Base-by-base conservation (phyloP, 306 rosid species). In the Quercus rubra region DNA sequence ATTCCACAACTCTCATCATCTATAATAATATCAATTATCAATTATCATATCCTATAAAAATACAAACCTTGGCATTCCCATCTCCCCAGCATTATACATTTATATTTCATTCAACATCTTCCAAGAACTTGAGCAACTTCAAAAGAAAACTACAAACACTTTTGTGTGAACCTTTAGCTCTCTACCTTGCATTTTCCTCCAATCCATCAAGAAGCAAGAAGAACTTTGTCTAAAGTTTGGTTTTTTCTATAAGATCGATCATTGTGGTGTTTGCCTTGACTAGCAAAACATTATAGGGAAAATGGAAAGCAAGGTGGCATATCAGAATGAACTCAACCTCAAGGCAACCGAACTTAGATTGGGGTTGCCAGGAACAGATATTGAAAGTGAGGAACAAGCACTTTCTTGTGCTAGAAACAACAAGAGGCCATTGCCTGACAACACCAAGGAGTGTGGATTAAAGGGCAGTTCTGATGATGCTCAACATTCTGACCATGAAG, bases 281-380 rank as follows among this genome's bases (percentile, higher is more conserved):
- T 41, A 41, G 12, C 46, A 41, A 41, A 41, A 41, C 73, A 75
- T 75, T 25, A 6, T 11, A 43, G 5, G 4, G 12, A 82, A 77
- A 80, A 90, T 91, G 96, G 94, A 87, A 82, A 81, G 67, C 74
- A 77, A 30, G 56, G 84, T 79, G 73, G 81, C 75, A 3, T 89
- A 68, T 84, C 89, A 85, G 79, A 90, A 78, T 64, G 92, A 84
- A 74, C 91, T 93, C 6, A 93, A 92, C 78, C 89, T 92, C 72
- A 85, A 89, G 88, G 99, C 88, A 70, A 95, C 99, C 3, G 98
- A 95, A 80, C 91, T 95, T 3, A 85, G 96, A 73, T 76, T 93
- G 55, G 94, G 97, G 33, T 80, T 93, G 57, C 99, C 99, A 6
- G 98, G 99, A 14, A 86, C 81, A 33, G 86, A 79, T 11, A 11